Evolutionary conservation across 495 filamentous ascomycete species (phyloP), one percentile per base, ranked within the genome.

Genomic region (Trichoderma virens): DNA sequence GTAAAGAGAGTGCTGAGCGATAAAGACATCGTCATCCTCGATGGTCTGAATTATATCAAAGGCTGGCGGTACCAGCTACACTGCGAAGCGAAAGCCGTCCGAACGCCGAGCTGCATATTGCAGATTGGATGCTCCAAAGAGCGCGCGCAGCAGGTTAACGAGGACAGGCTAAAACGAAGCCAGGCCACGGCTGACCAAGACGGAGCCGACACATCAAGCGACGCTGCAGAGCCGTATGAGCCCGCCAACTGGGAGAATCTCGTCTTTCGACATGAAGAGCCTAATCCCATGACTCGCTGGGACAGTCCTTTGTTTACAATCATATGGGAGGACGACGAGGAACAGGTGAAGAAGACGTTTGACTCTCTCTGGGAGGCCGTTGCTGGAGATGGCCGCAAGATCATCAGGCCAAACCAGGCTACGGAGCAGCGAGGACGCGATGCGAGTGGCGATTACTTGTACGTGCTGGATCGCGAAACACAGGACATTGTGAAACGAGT

Each of bases 11-110:
- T 83, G 41, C 81, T 98, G 31, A 84, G 83, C 23, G 83, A 83
- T 31, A 87, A 92, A 68, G 90, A 89, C 68, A 87, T 98, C 65
- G 92, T 98, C 64, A 85, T 98, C 56, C 83, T 92, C 7, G 92
- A 97, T 75, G 89, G 89, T 7, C 83, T 93, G 71, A 97, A 98
- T 71, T 98, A 98, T 76, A 98, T 98, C 77, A 98, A 98, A 75
- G 94, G 94, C 27, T 97, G 90, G 81, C 82, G 94, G 47, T 98
- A 98, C 74, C 94, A 98, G 78, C 81, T 98, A 2, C 93, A 87
- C 79, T 97, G 94, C 73, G 94, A 97, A 76, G 86, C 92, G 3
- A 98, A 97, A 73, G 91, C 93, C 28, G 75, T 90, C 32, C 77
- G 87, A 65, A 97, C 93, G 9, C 85, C 89, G 7, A 90, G 83